These are phyloP conservation scores for Exophiala dermatitidis DNA, from an alignment of 2,329 filamentous ascomycete species.

Conservation along the genomic window DNA sequence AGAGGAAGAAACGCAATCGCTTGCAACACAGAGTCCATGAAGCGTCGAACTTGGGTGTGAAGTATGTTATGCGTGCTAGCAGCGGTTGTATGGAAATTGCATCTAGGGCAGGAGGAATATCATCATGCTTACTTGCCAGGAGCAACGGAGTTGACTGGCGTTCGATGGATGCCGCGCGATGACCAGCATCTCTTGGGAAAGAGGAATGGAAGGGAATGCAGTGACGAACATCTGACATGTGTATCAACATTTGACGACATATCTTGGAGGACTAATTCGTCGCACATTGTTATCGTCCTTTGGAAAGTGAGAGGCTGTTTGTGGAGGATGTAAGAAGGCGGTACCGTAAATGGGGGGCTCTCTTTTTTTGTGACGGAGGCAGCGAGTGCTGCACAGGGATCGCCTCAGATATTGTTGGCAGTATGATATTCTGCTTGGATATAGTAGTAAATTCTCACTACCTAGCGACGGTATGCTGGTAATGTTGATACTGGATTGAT, in stretches of 20 bases:
- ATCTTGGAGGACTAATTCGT: not conserved
- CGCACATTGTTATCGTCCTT: not conserved
- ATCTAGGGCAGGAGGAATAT: conserved; percentile 2
- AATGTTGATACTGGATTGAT: too few species aligned
- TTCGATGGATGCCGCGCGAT: not conserved
- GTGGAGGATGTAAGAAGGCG: not conserved
- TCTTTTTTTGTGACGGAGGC: too few species aligned
- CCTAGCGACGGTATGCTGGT: too few species aligned
- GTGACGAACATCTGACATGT: conserved; percentile 4
- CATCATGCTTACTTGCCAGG: not conserved
- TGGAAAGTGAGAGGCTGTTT: not conserved
- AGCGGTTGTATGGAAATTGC: not conserved
- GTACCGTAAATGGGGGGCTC: not conserved
- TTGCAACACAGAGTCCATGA: not conserved
- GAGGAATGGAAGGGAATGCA: conserved; percentile 2
- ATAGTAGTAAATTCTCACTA: too few species aligned
- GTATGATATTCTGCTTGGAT: too few species aligned
- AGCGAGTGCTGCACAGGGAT: too few species aligned
- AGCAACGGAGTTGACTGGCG: not conserved
- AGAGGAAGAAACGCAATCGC: conserved; percentile 8
- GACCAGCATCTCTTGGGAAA: not conserved
- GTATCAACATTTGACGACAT: not conserved
- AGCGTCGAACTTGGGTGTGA: not conserved
- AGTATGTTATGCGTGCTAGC: not conserved
- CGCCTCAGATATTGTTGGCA: too few species aligned